Conservation (phyloP, 352 stramenopile species). For the Paralagenidium karlingii region DNA sequence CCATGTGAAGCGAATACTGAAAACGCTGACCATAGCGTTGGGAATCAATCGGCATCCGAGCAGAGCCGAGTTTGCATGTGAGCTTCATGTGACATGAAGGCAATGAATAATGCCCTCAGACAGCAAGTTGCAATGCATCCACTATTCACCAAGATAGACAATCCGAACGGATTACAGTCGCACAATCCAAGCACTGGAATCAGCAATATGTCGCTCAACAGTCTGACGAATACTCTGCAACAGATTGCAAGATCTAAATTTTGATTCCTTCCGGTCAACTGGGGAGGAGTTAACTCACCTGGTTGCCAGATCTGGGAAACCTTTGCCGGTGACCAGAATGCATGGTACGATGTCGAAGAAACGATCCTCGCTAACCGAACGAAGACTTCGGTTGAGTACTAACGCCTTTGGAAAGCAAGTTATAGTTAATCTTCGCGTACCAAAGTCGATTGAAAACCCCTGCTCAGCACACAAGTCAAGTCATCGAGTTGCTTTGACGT, state of each 20-base stretch:
- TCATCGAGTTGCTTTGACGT: too few species aligned
- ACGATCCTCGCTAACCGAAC: conserved; percentile 75
- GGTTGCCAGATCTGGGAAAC: conserved; percentile 91
- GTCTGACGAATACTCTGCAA: conserved; percentile 68
- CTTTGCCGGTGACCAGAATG: conserved; percentile 89
- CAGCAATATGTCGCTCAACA: conserved; percentile 48
- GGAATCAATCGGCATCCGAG: conserved; percentile 70
- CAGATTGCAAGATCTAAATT: neutral
- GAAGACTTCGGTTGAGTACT: too few species aligned
- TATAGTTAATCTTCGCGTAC: conserved; percentile 40
- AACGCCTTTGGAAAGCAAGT: neutral
- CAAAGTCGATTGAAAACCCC: conserved; percentile 90
- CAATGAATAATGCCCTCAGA: neutral
- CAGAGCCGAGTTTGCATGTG: conserved; percentile 84
- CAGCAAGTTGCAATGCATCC: too few species aligned
- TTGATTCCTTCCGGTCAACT: neutral
- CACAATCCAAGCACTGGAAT: conserved; percentile 87
- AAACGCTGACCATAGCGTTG: conserved; percentile 25
- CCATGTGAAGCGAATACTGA: neutral
- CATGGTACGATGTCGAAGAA: conserved; percentile 83
- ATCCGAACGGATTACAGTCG: conserved; percentile 92
- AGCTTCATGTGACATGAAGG: too few species aligned
- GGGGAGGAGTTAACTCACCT: conserved; percentile 14
- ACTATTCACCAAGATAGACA: conserved; percentile 78
- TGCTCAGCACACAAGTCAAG: conserved; percentile 40